Conservation (phyloP, 306 rosid species). For the Clitoria ternatea region DNA sequence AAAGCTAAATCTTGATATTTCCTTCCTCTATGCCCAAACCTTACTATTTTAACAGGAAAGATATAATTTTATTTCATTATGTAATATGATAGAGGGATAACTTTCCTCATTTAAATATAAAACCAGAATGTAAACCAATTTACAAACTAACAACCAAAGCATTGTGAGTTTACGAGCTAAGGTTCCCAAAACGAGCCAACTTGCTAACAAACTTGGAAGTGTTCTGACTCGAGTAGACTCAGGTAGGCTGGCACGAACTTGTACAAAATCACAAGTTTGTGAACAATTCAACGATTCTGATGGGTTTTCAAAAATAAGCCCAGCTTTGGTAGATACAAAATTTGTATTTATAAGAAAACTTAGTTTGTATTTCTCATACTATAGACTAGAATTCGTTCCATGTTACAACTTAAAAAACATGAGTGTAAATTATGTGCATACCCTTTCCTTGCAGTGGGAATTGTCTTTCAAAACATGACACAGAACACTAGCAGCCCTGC, state of each 20-base stretch:
- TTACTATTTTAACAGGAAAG: background rate
- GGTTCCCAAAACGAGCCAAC: too few relatives aligned
- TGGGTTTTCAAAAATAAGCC: too few relatives aligned
- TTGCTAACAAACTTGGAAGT: too few relatives aligned
- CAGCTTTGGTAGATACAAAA: background rate
- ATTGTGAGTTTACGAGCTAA: too few relatives aligned
- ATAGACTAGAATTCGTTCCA: background rate
- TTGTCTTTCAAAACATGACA: conserved; percentile 72
- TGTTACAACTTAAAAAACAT: background rate
- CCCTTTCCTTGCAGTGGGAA: conserved; percentile 82
- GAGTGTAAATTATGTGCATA: conserved; percentile 27
- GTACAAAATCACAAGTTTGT: too few relatives aligned
- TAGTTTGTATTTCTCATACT: background rate
- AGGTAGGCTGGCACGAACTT: too few relatives aligned
- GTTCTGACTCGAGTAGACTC: too few relatives aligned
- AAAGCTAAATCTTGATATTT: too few relatives aligned
- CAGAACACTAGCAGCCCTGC: conserved; percentile 91
- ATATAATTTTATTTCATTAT: background rate
- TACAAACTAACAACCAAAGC: too few relatives aligned
- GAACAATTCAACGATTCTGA: too few relatives aligned
- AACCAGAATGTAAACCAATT: background rate
- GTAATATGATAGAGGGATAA: background rate
- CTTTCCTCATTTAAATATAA: background rate
- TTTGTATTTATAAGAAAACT: background rate
- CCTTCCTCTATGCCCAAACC: background rate